These are phyloP conservation scores for Aurantiochytrium sp. DNA, from an alignment of 108 stramenopile genomes.

Conservation along the genomic window DNA sequence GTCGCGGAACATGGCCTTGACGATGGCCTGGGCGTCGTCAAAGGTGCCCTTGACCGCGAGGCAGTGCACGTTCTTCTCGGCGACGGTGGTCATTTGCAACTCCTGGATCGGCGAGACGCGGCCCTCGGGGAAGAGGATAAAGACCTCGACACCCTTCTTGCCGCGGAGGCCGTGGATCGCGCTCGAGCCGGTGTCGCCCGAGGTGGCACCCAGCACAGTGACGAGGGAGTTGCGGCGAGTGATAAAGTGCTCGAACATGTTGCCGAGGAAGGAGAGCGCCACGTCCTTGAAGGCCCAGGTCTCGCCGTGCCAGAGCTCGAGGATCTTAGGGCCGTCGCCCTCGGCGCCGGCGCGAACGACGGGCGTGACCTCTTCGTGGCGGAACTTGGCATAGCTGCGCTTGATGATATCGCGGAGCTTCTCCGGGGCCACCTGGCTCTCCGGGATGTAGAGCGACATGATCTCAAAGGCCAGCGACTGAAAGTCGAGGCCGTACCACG, in stretches of 20 bases:
- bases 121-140: constrained; percentile 94
- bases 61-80: constrained; percentile 88
- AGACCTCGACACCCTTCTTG: constrained; percentile 89
- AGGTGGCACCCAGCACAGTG: constrained; percentile 45
- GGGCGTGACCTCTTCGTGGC: constrained; percentile 81
- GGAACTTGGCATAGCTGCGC: constrained; percentile 78
- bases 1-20: constrained; percentile 89
- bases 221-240: constrained; percentile 38
- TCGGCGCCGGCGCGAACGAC: constrained; percentile 64
- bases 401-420: constrained; percentile 78
- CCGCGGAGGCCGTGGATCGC: constrained; percentile 97
- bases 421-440: constrained; percentile 77
- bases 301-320: constrained; percentile 96
- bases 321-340: constrained; percentile 32
- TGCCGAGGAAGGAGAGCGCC: constrained; percentile 95
- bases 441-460: constrained; percentile 81
- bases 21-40: constrained; percentile 96
- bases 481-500: constrained; percentile 70
- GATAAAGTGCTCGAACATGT: constrained; percentile 97
- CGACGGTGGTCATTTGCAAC: constrained; percentile 95
- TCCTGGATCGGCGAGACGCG: constrained; percentile 90
- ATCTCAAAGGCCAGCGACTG: constrained; percentile 78
- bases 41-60: constrained; percentile 83
- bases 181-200: constrained; percentile 89
- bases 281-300: constrained; percentile 99